phyloP scores from a whole-genome alignment of 768 basidiomycete genomes.

The Podaxis sp. region DNA sequence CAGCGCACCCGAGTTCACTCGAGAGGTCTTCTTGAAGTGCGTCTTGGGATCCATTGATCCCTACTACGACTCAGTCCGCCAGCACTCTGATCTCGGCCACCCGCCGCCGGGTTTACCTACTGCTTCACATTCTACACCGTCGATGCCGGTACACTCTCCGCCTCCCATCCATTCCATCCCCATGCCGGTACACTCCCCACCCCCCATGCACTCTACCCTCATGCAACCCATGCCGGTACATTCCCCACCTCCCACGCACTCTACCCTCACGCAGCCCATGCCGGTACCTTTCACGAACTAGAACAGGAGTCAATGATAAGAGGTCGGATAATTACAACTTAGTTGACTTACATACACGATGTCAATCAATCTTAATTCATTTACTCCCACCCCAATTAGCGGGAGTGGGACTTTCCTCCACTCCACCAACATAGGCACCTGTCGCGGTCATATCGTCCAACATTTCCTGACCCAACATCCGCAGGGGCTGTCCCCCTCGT shows the following conservation, averaged over 20 bases:
- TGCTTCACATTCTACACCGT: neutral
- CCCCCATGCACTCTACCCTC: neutral
- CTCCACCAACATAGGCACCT: slow-evolving; percentile 51
- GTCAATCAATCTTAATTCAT: slow-evolving; percentile 1
- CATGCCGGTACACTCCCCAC: neutral
- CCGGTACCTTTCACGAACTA: neutral
- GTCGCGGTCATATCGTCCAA: slow-evolving; percentile 65
- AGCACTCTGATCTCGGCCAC: neutral
- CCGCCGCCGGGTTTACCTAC: neutral
- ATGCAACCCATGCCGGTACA: neutral
- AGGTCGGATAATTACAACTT: neutral
- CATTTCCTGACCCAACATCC: slow-evolving; percentile 63
- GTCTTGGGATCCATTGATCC: slow-evolving; percentile 15
- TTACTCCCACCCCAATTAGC: slow-evolving; percentile 28
- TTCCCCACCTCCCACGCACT: neutral
- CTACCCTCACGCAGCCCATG: neutral
- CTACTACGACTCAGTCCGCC: neutral
- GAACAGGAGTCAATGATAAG: neutral
- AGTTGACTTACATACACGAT: slow-evolving; percentile 3
- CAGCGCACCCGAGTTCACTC: slow-evolving; percentile 2
- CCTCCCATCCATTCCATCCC: neutral
- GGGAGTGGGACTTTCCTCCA: slow-evolving; percentile 71
- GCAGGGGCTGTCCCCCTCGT: slow-evolving; percentile 35
- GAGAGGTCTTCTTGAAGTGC: slow-evolving; percentile 11
- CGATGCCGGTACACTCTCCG: neutral